Evolutionary conservation across 1,284 basidiomycete genomes (phyloP), one percentile per base, ranked within the genome.

Genomic region (Malassezia equina): DNA sequence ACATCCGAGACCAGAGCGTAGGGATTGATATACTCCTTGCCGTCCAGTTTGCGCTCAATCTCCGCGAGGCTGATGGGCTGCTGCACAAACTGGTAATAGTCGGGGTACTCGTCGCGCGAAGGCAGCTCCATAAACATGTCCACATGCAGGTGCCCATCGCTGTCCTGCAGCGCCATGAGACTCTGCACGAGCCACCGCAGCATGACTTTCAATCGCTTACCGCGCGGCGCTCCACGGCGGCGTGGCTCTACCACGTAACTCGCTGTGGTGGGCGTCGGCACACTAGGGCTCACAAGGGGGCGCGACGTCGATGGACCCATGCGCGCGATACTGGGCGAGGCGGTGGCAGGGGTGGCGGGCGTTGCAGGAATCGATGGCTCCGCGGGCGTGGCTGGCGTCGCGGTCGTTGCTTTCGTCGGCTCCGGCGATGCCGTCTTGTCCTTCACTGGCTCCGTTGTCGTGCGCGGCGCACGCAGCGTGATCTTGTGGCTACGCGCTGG

Each of bases 71-170:
- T 61, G 43, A 73, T 60, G 13, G 71, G 71, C 23, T 52, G 51
- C 23, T 52, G 50, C 36, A 74, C 65, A 11, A 69, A 54, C 40
- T 66, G 62, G 51, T 74, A 74, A 62, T 74, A 74, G 40, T 73
- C 64, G 1, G 71, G 71, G 32, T 63, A 61, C 31, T 71, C 58
- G n/a, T 42, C 32, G 9, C 54, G 59, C 27, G 63, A 56, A 9
- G 71, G 71, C 23, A 73, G 62, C 42, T 61, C 47, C n/a, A 64
- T 52, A 44, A 73, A 73, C 52, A 62, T 52, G 12, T 62, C 62
- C 12, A 59, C 55, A 44, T 64, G 27, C 15, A 51, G 50, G 29
- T 57, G 63, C 42, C 62, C 65, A 11, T 62, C 28, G 15, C 40
- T 32, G 59, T n/a, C 59, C 12, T 57, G 40, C 13, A 63, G 51